Evolutionary conservation across 352 stramenopile genomes (phyloP).

Genomic region (Phytophthora crassamura): DNA sequence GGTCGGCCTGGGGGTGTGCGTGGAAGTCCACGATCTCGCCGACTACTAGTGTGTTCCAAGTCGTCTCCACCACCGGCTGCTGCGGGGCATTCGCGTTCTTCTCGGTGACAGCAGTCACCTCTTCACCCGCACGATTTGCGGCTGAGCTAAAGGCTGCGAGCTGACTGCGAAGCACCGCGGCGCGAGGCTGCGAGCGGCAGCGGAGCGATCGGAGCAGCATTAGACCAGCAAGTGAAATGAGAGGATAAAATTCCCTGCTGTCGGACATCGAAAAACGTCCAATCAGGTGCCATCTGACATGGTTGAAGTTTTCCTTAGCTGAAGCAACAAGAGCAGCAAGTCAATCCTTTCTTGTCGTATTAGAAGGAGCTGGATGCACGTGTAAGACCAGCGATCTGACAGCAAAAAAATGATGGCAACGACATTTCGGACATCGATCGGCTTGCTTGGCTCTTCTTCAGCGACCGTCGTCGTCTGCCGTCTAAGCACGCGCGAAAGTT

Average conservation of each 20-base stretch:
- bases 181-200: slow-evolving; percentile 1
- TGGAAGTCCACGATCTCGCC: slow-evolving; percentile 73
- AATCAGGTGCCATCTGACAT: background rate
- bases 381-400: slow-evolving; percentile 3
- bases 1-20: slow-evolving; percentile 67
- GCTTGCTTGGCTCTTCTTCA: background rate
- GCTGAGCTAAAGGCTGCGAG: slow-evolving; percentile 25
- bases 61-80: slow-evolving; percentile 47
- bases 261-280: slow-evolving; percentile 17
- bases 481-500: slow-evolving; percentile 87
- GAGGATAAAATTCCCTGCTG: slow-evolving; percentile 9
- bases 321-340: background rate
- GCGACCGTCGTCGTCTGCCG: background rate
- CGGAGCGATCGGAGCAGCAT: slow-evolving; percentile 31
- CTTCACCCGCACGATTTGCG: slow-evolving; percentile 4
- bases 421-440: background rate
- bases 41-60: slow-evolving; percentile 72
- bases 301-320: slow-evolving; percentile 2
- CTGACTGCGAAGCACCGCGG: slow-evolving; percentile 16
- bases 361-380: background rate
- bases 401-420: slow-evolving; percentile 10
- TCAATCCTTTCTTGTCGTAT: slow-evolving; percentile 13
- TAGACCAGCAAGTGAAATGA: slow-evolving; percentile 18
- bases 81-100: slow-evolving; percentile 26
- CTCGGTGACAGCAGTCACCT: slow-evolving; percentile 5